Percentiles rank a stretch among this genome's conserved stretches.
phyloP scores from a whole-genome alignment of 257 asterid genomes.

The Apocynum venetum region DNA sequence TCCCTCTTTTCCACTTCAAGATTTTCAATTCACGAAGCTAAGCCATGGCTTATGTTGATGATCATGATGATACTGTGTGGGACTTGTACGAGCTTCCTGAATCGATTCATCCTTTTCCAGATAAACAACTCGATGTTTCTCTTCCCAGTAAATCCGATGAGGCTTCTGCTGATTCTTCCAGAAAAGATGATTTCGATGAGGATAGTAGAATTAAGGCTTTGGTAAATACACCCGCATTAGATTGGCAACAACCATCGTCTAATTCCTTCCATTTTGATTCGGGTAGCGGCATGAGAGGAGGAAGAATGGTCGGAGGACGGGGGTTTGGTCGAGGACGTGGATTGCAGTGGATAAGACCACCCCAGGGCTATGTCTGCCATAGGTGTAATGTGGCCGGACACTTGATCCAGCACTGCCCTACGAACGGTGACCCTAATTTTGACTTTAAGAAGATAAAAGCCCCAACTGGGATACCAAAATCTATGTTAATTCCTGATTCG shows the following conservation, averaged over 20 bases:
- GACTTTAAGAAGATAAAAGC: conserved; percentile 73
- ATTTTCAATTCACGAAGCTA: no score
- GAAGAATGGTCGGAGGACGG: background rate
- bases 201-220: conserved; percentile 74
- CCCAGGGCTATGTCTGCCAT: conserved; percentile 77
- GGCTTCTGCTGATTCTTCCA: background rate
- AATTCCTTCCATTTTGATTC: no score
- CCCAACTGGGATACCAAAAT: conserved; percentile 88
- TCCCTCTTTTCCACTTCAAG: no score
- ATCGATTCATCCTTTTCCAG: no score
- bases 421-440: conserved; percentile 82
- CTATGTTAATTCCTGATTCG: conserved; percentile 74
- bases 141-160: conserved; percentile 65
- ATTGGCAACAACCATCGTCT: conserved; percentile 42
- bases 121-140: background rate
- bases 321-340: conserved; percentile 18
- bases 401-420: conserved; percentile 89
- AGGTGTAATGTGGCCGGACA: conserved; percentile 96
- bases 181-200: conserved; percentile 3
- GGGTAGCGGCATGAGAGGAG: background rate
- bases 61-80: no score
- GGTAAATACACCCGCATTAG: conserved; percentile 79
- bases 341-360: conserved; percentile 76
- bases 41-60: no score
- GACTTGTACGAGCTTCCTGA: no score